Conservation (phyloP, 2,329 filamentous ascomycete species). For the Pleomassaria siparia region DNA sequence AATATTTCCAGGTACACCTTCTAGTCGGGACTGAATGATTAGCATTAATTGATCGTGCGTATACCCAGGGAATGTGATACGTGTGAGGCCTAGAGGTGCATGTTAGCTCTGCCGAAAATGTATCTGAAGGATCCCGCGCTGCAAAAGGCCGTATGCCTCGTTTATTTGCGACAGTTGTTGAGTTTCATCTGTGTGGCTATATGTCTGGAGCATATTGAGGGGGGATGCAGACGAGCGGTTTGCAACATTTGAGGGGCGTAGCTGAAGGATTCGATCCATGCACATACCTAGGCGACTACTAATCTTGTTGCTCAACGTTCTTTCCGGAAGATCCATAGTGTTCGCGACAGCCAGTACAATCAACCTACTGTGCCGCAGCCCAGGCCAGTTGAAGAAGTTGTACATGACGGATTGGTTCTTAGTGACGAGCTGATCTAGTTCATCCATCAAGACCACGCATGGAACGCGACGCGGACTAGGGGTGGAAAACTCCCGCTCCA, state of each 20-base stretch:
- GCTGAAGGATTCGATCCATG: slow-evolving; percentile 20
- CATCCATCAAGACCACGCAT: slow-evolving; percentile 97
- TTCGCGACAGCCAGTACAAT: slow-evolving; percentile 98
- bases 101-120: slow-evolving; percentile 34
- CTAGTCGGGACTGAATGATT: slow-evolving; percentile 92
- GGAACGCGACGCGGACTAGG: slow-evolving; percentile 89
- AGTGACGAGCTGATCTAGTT: slow-evolving; percentile 95
- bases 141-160: slow-evolving; percentile 15
- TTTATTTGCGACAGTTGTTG: slow-evolving; percentile 17
- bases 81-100: slow-evolving; percentile 64
- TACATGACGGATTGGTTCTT: slow-evolving; percentile 99
- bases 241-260: slow-evolving; percentile 17
- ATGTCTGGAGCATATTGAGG: slow-evolving; percentile 19
- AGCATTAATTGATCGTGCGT: slow-evolving; percentile 96
- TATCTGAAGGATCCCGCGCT: slow-evolving; percentile 21
- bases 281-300: slow-evolving; percentile 67
- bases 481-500: slow-evolving; percentile 90
- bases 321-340: slow-evolving; percentile 96
- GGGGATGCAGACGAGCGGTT: slow-evolving; percentile 6
- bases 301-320: slow-evolving; percentile 97
- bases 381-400: slow-evolving; percentile 99
- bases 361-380: slow-evolving; percentile 82
- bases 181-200: slow-evolving; percentile 18
- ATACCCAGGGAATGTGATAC: slow-evolving; percentile 96
- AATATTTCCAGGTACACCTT: slow-evolving; percentile 83